phyloP scores from a whole-genome alignment of 106 monocot species.

The Platanthera guangdongensis region DNA sequence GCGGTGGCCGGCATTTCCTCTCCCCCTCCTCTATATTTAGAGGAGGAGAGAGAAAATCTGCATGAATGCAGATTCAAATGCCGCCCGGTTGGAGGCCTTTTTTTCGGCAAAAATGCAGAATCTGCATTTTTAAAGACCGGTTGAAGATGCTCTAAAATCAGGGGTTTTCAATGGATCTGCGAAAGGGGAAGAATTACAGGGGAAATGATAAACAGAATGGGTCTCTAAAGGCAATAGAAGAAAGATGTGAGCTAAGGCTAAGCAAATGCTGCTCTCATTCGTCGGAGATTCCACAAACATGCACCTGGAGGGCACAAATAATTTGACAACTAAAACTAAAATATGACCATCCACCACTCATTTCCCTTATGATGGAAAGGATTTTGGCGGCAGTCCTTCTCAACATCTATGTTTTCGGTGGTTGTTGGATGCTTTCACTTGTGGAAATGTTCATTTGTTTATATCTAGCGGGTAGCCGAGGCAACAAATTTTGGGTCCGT shows the following conservation, averaged over 20 bases:
- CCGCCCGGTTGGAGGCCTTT: no score
- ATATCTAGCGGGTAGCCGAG: no score
- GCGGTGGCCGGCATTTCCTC: no score
- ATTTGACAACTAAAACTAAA: neutral
- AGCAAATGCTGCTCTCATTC: conserved; percentile 4
- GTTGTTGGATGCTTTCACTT: no score
- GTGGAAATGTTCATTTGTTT: no score
- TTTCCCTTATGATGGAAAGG: conserved; percentile 11
- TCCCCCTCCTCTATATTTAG: no score
- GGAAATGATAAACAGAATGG: neutral
- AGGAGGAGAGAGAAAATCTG: no score
- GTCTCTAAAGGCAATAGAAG: neutral
- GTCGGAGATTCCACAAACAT: neutral
- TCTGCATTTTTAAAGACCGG: no score
- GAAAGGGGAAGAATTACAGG: neutral
- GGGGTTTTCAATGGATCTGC: neutral
- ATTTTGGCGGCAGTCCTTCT: conserved; percentile 8
- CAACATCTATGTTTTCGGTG: conserved; percentile 1
- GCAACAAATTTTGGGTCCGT: no score
- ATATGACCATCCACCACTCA: neutral
- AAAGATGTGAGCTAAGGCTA: conserved; percentile 5
- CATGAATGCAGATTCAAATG: no score
- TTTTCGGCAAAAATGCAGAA: no score
- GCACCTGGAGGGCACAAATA: conserved; percentile 4
- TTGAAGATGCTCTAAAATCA: no score